Evolutionary conservation across 257 asterid genomes (phyloP).

Genomic region (Fraxinus quadrangulata): DNA sequence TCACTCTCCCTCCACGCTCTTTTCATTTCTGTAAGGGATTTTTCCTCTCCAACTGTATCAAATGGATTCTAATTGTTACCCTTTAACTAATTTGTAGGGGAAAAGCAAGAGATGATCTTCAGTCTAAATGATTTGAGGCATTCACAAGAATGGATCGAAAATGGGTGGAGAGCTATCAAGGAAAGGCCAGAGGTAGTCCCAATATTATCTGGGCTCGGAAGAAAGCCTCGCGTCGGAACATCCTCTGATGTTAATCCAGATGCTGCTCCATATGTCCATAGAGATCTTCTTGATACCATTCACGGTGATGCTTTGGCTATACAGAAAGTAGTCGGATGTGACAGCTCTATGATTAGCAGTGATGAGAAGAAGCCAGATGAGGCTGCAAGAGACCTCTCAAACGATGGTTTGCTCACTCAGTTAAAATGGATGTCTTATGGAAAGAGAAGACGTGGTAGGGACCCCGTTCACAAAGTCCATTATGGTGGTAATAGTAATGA

Average conservation of each 20-base stretch:
- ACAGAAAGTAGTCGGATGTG: constrained; percentile 6
- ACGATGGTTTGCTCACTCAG: constrained; percentile 48
- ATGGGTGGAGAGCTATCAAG: constrained; percentile 55
- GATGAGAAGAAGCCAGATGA: constrained; percentile 23
- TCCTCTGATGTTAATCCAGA: constrained; percentile 15
- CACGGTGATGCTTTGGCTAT: background rate
- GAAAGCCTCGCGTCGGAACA: background rate
- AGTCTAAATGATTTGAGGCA: constrained; percentile 47
- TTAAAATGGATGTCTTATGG: constrained; percentile 68
- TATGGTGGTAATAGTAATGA: constrained; percentile 12
- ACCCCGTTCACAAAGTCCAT: constrained; percentile 44
- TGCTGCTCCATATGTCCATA: constrained; percentile 1
- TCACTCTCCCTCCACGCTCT: background rate
- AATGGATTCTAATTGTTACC: background rate
- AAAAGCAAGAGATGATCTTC: constrained; percentile 49
- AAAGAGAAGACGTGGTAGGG: constrained; percentile 57
- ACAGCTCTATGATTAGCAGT: background rate
- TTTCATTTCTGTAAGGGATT: background rate
- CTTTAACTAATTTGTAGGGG: constrained; percentile 46
- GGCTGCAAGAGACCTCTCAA: constrained; percentile 49
- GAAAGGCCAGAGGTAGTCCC: constrained; percentile 54
- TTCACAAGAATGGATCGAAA: constrained; percentile 71
- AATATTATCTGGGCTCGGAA: constrained; percentile 20
- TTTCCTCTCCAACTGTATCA: background rate
- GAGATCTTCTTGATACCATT: constrained; percentile 13